A percentile compares a stretch with the other conserved stretches of the same genome.
These are phyloP conservation scores for Trichoderma sp. DNA, from an alignment of 2,329 filamentous ascomycete species.

Conservation along the genomic window DNA sequence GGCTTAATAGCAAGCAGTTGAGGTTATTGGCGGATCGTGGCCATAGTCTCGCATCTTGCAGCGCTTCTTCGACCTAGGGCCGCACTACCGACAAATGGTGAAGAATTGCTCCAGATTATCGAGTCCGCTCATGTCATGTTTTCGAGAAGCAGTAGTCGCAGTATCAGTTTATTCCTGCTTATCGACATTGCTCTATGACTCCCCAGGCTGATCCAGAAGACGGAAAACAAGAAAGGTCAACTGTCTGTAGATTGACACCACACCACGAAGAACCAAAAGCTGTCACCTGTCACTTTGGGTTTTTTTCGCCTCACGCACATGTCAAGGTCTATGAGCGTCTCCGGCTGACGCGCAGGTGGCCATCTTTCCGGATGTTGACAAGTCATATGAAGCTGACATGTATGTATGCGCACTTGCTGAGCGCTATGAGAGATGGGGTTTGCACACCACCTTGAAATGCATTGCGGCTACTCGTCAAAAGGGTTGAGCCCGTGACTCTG, in stretches of 20 bases:
- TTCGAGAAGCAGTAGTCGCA: neutral
- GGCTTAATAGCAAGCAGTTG: neutral
- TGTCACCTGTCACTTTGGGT: constrained; percentile 18
- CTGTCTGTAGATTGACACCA: neutral
- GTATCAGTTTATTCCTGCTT: neutral
- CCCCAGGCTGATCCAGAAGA: neutral
- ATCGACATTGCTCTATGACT: no score
- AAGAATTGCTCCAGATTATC: no score
- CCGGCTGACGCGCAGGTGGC: constrained; percentile 19
- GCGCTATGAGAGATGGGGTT: no score
- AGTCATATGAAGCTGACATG: constrained; percentile 2
- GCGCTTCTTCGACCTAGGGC: constrained; percentile 16
- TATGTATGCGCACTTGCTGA: neutral
- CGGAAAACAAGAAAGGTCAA: neutral
- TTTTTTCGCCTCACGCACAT: constrained; percentile 1
- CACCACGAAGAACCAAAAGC: neutral
- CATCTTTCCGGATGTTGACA: neutral
- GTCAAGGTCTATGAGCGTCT: constrained; percentile 12
- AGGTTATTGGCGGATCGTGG: constrained; percentile 14
- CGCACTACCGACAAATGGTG: constrained; percentile 10
- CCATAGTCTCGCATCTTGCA: constrained; percentile 12
- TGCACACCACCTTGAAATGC: neutral
- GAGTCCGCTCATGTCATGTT: neutral
- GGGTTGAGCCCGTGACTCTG: constrained; percentile 16
- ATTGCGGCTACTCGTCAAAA: constrained; percentile 16